Evolutionary conservation across 805 yeast genomes (phyloP).

Genomic region (Blastobotrys mokoenaii): DNA sequence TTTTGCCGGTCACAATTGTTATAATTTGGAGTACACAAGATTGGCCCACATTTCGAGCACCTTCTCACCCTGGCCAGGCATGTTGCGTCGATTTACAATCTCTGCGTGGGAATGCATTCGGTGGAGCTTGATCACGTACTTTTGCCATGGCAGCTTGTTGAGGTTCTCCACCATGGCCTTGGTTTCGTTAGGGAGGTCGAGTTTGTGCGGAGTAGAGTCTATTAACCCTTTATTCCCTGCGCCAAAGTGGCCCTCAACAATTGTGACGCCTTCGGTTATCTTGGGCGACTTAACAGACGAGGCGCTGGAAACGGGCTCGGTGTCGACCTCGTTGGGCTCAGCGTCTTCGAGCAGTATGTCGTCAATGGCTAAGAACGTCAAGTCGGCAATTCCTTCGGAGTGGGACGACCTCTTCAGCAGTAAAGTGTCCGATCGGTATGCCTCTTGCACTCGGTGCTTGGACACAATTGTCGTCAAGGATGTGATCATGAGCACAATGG

Average conservation of each 20-base stretch:
- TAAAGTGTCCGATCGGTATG: not conserved
- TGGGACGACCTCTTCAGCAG: slow-evolving; percentile 1
- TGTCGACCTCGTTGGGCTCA: slow-evolving; percentile 2
- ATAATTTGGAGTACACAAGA: slow-evolving; percentile 4
- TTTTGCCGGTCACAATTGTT: too few species aligned
- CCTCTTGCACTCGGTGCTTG: slow-evolving; percentile 12
- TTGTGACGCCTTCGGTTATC: not conserved
- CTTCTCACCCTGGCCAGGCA: slow-evolving; percentile 23
- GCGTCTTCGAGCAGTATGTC: slow-evolving; percentile 9
- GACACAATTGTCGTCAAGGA: slow-evolving; percentile 16
- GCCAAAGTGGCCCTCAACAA: not conserved
- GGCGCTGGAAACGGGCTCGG: not conserved
- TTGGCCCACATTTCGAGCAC: slow-evolving; percentile 21
- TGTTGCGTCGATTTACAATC: slow-evolving; percentile 55
- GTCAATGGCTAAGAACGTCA: slow-evolving; percentile 15
- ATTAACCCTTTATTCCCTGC: not conserved
- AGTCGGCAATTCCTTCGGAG: slow-evolving; percentile 11
- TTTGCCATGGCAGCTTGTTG: slow-evolving; percentile 64
- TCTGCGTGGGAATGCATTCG: slow-evolving; percentile 80
- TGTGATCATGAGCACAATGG: slow-evolving; percentile 13
- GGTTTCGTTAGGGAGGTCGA: slow-evolving; percentile 31
- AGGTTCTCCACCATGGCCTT: slow-evolving; percentile 41
- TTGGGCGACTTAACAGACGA: not conserved
- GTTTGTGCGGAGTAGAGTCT: slow-evolving; percentile 4
- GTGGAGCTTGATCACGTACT: slow-evolving; percentile 64